A percentile compares a stretch with the other conserved stretches of the same genome.
These are phyloP conservation scores for Closterium sp. DNA, from an alignment of 139 green algal species.

Conservation along the genomic window DNA sequence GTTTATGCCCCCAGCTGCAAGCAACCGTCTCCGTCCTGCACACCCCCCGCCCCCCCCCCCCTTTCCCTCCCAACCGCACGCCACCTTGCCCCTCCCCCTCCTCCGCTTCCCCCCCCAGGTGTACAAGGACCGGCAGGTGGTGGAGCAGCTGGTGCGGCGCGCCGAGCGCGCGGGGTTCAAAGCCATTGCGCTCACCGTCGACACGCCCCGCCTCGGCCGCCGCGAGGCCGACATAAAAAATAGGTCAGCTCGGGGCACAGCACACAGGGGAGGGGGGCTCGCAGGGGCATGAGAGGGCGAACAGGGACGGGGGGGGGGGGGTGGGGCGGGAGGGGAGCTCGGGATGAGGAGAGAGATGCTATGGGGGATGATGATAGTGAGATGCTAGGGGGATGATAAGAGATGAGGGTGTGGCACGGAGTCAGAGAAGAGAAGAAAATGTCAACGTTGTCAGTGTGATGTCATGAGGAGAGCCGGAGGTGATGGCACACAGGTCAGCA, in stretches of 20 bases:
- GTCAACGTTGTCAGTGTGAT: too few species aligned
- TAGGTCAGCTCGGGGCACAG: too few species aligned
- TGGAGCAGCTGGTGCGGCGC: constrained; percentile 50
- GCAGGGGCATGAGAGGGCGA: too few species aligned
- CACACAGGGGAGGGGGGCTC: too few species aligned
- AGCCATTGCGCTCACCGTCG: constrained; percentile 53
- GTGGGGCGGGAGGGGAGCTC: too few species aligned
- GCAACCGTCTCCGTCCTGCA: neutral
- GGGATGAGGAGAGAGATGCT: too few species aligned
- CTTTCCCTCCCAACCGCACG: neutral
- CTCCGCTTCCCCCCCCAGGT: constrained; percentile 12
- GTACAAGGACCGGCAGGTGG: constrained; percentile 56
- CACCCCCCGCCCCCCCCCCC: neutral
- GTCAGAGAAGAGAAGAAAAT: too few species aligned
- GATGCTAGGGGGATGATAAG: too few species aligned
- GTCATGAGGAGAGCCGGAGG: too few species aligned
- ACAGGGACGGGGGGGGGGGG: neutral
- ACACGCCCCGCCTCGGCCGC: constrained; percentile 49
- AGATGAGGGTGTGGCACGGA: too few species aligned
- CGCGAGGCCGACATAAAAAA: constrained; percentile 56
- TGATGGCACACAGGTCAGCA: too few species aligned
- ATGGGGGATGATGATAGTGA: too few species aligned
- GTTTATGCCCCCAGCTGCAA: neutral
- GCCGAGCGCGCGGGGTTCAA: constrained; percentile 55
- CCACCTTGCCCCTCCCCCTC: neutral